Percentiles rank a stretch among this genome's conserved stretches.
Evolutionary conservation across 164 flowering plant genomes (phyloP).

Genomic region (Magnolia kwangsiensis): DNA sequence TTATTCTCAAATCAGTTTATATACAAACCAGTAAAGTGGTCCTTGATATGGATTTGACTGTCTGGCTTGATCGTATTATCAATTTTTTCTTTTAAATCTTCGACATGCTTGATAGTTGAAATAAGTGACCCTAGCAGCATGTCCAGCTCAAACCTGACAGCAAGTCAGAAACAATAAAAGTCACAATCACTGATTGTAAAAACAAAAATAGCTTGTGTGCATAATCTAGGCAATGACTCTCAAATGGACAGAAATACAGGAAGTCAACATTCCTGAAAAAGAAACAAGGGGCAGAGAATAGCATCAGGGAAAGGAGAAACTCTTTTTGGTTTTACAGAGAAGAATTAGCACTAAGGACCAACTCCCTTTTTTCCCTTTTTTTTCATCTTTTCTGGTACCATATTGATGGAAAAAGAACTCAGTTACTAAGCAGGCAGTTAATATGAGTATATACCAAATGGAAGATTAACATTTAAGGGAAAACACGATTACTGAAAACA

Average conservation of each 20-base stretch:
- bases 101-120: conserved; percentile 72
- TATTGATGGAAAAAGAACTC: too few species aligned
- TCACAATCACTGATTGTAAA: background rate
- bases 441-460: too few species aligned
- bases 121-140: conserved; percentile 91
- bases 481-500: background rate
- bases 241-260: too few species aligned
- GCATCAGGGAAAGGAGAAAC: too few species aligned
- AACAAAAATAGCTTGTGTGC: background rate
- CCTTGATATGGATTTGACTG: conserved; percentile 56
- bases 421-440: background rate
- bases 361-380: too few species aligned
- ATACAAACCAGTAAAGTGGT: conserved; percentile 62
- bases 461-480: background rate
- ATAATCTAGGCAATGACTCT: too few species aligned
- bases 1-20: conserved; percentile 5
- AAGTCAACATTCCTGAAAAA: too few species aligned
- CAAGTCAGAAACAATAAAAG: conserved; percentile 1
- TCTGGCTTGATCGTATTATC: conserved; percentile 46
- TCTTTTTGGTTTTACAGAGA: too few species aligned
- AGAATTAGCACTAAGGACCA: too few species aligned
- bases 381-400: too few species aligned
- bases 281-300: too few species aligned
- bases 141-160: conserved; percentile 87
- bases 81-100: conserved; percentile 73